Conservation (phyloP, 1,284 basidiomycete species). For the Rhodotorula glutinis region DNA sequence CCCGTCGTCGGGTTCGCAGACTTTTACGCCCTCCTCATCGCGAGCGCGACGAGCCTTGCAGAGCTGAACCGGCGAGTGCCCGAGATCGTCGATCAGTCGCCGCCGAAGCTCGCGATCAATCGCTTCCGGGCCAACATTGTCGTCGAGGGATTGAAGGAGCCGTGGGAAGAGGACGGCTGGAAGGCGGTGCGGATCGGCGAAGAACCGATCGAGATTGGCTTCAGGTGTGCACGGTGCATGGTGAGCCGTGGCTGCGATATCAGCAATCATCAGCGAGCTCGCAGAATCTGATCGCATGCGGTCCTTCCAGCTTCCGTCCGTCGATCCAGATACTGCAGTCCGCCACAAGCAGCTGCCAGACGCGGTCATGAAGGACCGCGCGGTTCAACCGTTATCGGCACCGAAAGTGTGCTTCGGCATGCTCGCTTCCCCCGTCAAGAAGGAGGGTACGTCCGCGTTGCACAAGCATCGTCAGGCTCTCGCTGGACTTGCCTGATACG, state of each 20-base stretch:
- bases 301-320: slow-evolving; percentile 17
- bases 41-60: slow-evolving; percentile 15
- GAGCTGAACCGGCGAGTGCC: slow-evolving; percentile 12
- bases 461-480: neutral
- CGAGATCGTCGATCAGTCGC: slow-evolving; percentile 8
- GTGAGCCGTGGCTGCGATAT: neutral
- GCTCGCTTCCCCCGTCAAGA: slow-evolving; percentile 15
- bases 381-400: slow-evolving; percentile 1
- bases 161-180: slow-evolving; percentile 31
- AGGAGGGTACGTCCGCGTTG: neutral
- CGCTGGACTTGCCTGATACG: too few species aligned
- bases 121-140: slow-evolving; percentile 29
- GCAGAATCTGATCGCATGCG: too few species aligned
- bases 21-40: slow-evolving; percentile 23
- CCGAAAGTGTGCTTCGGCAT: slow-evolving; percentile 26
- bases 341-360: slow-evolving; percentile 29
- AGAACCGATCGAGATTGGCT: slow-evolving; percentile 18
- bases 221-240: slow-evolving; percentile 21
- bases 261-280: neutral
- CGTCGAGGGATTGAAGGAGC: slow-evolving; percentile 8
- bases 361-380: slow-evolving; percentile 23
- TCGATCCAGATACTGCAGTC: slow-evolving; percentile 20
- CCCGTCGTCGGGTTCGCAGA: slow-evolving; percentile 23
- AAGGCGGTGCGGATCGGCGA: slow-evolving; percentile 17
- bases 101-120: slow-evolving; percentile 8